These are phyloP conservation scores for Chlamydomonas applanata DNA, from an alignment of 139 green algal genomes.

Conservation along the genomic window DNA sequence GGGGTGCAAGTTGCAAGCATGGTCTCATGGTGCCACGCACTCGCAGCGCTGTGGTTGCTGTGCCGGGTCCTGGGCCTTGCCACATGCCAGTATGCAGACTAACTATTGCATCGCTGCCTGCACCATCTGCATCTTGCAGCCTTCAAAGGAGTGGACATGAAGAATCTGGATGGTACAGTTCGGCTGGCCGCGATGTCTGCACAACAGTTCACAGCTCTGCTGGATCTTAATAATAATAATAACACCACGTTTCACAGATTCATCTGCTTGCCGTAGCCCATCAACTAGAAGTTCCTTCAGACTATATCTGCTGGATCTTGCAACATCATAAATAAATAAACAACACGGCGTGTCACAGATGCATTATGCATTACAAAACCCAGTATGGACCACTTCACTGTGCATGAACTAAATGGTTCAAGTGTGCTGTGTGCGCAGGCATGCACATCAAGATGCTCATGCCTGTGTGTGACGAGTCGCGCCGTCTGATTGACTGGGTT, in stretches of 20 bases:
- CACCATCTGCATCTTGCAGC: too few species aligned
- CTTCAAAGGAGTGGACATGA: slow-evolving; percentile 41
- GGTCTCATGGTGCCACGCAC: background rate
- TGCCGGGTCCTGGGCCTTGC: too few species aligned
- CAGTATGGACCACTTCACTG: too few species aligned
- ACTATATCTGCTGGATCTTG: background rate
- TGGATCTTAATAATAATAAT: too few species aligned
- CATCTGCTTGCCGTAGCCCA: too few species aligned
- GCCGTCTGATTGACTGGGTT: slow-evolving; percentile 66
- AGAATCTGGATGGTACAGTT: slow-evolving; percentile 67
- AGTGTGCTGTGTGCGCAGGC: slow-evolving; percentile 37
- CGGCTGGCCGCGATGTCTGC: too few species aligned
- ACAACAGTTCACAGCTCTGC: too few species aligned
- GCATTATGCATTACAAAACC: background rate
- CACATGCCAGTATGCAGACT: too few species aligned
- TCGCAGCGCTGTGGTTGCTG: too few species aligned
- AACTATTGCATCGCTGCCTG: too few species aligned
- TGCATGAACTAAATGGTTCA: background rate
- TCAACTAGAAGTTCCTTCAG: too few species aligned
- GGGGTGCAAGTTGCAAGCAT: background rate
- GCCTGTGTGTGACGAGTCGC: slow-evolving; percentile 42
- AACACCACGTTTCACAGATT: too few species aligned
- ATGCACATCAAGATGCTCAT: slow-evolving; percentile 70
- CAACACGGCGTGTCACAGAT: background rate
- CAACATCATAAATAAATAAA: background rate